Evolutionary conservation across 2,329 filamentous ascomycete species (phyloP).

Genomic region (Sporothrix euskadiensis): DNA sequence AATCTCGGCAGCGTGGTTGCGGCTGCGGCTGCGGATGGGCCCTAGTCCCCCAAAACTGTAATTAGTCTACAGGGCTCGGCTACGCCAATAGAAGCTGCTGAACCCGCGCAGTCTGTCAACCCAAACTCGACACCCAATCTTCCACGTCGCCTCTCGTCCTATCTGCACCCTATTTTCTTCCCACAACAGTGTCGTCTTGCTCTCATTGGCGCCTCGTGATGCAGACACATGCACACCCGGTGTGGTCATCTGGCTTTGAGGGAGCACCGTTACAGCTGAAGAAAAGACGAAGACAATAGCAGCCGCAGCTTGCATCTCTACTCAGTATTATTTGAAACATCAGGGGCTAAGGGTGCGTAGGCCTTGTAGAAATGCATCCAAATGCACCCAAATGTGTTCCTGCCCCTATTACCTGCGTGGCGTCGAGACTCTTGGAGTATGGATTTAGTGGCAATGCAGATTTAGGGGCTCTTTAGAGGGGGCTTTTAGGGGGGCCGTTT

Average conservation of each 20-base stretch:
- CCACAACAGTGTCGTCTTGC: background rate
- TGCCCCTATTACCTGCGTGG: conserved; percentile 1
- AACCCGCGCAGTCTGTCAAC: background rate
- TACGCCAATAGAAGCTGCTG: background rate
- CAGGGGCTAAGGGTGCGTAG: background rate
- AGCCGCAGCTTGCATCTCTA: background rate
- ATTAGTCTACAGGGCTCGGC: background rate
- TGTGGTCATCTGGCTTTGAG: background rate
- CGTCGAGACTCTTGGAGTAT: background rate
- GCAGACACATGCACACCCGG: background rate
- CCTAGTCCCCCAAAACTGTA: background rate
- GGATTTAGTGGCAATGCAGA: background rate
- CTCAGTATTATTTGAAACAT: background rate
- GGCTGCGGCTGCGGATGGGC: background rate
- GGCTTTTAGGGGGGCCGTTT: background rate
- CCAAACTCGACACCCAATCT: background rate
- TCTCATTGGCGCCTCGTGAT: background rate
- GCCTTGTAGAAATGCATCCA: background rate
- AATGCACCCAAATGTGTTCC: background rate
- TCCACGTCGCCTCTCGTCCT: background rate
- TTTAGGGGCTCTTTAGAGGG: background rate
- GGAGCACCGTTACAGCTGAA: too few species aligned
- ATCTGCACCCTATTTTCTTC: background rate
- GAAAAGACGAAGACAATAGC: background rate
- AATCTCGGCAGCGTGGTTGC: background rate